These are phyloP conservation scores for Mycogone perniciosa DNA, from an alignment of 2,329 filamentous ascomycete species.

Conservation along the genomic window DNA sequence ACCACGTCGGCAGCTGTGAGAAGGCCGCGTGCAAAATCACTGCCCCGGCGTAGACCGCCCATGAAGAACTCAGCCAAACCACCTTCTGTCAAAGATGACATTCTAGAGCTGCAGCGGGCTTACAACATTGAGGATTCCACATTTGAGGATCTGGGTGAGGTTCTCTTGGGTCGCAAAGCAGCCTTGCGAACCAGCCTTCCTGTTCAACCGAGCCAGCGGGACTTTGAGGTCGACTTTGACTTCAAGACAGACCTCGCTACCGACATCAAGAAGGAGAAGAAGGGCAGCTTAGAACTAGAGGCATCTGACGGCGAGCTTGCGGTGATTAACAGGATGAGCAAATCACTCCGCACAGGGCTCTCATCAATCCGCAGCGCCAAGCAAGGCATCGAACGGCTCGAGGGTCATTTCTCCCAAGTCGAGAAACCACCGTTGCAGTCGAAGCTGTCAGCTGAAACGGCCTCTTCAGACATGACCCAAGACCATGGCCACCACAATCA, in stretches of 20 bases:
- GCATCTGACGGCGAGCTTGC: conserved; percentile 36
- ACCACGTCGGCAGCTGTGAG: conserved; percentile 21
- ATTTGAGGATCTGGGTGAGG: conserved; percentile 50
- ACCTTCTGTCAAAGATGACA: conserved; percentile 49
- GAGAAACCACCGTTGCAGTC: conserved; percentile 22
- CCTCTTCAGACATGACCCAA: conserved; percentile 1
- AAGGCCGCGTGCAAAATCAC: conserved; percentile 30
- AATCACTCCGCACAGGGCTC: conserved; percentile 45
- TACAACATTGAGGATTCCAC: conserved; percentile 55
- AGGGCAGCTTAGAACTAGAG: conserved; percentile 17
- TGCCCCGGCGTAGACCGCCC: conserved; percentile 38
- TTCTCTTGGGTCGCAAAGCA: conserved; percentile 36
- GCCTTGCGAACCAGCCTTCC: conserved; percentile 22
- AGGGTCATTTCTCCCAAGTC: conserved; percentile 42
- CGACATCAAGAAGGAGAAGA: conserved; percentile 15
- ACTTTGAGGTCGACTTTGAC: conserved; percentile 19
- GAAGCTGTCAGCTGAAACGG: neutral
- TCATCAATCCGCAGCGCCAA: conserved; percentile 48
- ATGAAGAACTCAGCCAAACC: conserved; percentile 48
- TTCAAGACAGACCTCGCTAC: conserved; percentile 3
- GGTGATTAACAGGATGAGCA: conserved; percentile 44
- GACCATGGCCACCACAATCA: conserved; percentile 14
- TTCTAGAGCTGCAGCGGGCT: conserved; percentile 44
- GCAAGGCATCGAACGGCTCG: conserved; percentile 52
- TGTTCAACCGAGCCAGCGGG: conserved; percentile 17